Evolutionary conservation across 352 stramenopile species (phyloP).

Genomic region (Phytophthora ramorum): DNA sequence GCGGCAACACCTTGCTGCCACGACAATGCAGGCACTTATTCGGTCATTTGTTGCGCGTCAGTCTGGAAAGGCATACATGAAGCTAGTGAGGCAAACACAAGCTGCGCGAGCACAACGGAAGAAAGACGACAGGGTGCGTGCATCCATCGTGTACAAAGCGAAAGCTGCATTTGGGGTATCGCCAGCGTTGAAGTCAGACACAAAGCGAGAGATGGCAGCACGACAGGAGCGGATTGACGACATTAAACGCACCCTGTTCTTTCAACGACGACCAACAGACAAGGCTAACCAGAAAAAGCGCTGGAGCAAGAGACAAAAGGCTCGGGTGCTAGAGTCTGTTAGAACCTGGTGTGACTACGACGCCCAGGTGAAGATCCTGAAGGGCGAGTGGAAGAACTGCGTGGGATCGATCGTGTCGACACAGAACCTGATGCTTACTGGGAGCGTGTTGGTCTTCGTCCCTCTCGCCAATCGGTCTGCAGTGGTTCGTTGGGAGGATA

Average conservation of each 20-base stretch:
- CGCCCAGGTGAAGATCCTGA: slow-evolving; percentile 54
- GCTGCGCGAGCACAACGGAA: slow-evolving; percentile 46
- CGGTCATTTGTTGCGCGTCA: slow-evolving; percentile 44
- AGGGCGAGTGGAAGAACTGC: slow-evolving; percentile 52
- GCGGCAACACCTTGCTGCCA: slow-evolving; percentile 41
- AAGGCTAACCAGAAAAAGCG: slow-evolving; percentile 35
- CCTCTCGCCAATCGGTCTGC: slow-evolving; percentile 56
- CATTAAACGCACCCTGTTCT: slow-evolving; percentile 60
- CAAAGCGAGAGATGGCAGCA: slow-evolving; percentile 48
- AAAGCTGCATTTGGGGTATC: slow-evolving; percentile 48
- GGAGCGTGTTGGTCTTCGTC: slow-evolving; percentile 69
- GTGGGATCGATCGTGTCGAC: slow-evolving; percentile 67
- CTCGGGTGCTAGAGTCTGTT: slow-evolving; percentile 41
- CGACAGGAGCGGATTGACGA: slow-evolving; percentile 40
- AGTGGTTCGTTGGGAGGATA: slow-evolving; percentile 64
- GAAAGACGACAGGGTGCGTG: slow-evolving; percentile 49
- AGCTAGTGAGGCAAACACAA: slow-evolving; percentile 56
- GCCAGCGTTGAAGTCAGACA: slow-evolving; percentile 63
- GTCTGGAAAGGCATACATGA: slow-evolving; percentile 55
- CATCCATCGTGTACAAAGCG: slow-evolving; percentile 49
- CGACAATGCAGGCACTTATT: slow-evolving; percentile 48
- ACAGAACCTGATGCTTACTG: slow-evolving; percentile 66
- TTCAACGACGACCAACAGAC: slow-evolving; percentile 35
- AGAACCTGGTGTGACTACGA: slow-evolving; percentile 63
- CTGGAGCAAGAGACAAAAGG: slow-evolving; percentile 57